Percentiles rank a stretch among this genome's conserved stretches.
phyloP scores from a whole-genome alignment of 2,329 filamentous ascomycete species.

The Helminthosporium solani region DNA sequence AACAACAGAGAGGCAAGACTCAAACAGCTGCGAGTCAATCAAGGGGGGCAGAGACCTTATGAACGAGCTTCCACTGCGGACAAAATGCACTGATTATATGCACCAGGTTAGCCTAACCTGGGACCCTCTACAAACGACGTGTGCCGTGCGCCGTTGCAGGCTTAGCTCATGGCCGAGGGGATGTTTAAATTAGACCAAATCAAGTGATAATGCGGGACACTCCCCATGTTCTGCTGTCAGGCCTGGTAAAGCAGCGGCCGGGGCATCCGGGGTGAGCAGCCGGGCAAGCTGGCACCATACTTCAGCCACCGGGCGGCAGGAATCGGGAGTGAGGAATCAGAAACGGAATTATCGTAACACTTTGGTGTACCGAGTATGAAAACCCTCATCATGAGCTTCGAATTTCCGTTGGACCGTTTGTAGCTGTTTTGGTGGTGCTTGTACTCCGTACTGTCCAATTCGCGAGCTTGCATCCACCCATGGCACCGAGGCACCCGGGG shows the following conservation, averaged over 20 bases:
- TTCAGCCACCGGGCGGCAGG: too few relatives aligned
- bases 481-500: too few relatives aligned
- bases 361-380: too few relatives aligned
- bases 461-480: too few relatives aligned
- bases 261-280: constrained; percentile 22
- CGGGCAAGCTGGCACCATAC: too few relatives aligned
- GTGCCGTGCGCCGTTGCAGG: constrained; percentile 26
- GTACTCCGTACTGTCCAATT: too few relatives aligned
- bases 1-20: too few relatives aligned
- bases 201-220: constrained; percentile 26
- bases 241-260: constrained; percentile 37
- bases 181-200: constrained; percentile 33
- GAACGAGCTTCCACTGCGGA: constrained; percentile 25
- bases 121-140: constrained; percentile 31
- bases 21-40: constrained; percentile 8
- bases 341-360: too few relatives aligned
- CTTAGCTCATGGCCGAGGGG: constrained; percentile 23
- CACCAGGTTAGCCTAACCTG: constrained; percentile 22
- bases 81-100: constrained; percentile 32
- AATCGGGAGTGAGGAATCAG: too few relatives aligned
- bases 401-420: too few relatives aligned
- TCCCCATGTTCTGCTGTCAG: constrained; percentile 32
- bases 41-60: constrained; percentile 23
- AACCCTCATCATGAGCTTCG: too few relatives aligned
- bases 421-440: too few relatives aligned